Evolutionary conservation across 805 yeast species (phyloP).

Genomic region (Candida fluviatilis): DNA sequence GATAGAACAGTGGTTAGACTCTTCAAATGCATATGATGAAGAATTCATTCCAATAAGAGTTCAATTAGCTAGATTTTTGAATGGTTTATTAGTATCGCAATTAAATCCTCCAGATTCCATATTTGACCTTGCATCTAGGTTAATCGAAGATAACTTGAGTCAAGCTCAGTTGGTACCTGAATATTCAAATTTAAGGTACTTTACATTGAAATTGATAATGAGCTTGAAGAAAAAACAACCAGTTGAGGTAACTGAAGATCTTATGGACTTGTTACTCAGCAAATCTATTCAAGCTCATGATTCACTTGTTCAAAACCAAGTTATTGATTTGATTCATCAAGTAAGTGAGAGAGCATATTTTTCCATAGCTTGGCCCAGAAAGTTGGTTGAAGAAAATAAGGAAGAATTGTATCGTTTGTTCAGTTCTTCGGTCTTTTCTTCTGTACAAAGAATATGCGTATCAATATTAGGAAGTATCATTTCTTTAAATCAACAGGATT

Average conservation of each 20-base stretch:
- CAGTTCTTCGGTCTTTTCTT: constrained; percentile 11
- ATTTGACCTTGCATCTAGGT: constrained; percentile 30
- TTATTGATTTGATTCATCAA: constrained; percentile 30
- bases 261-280: constrained; percentile 40
- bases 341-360: constrained; percentile 25
- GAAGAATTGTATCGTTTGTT: constrained; percentile 22
- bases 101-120: constrained; percentile 26
- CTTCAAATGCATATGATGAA: constrained; percentile 56
- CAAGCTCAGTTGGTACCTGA: constrained; percentile 34
- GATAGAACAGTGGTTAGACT: constrained; percentile 55
- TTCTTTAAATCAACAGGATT: constrained; percentile 48
- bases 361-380: constrained; percentile 7
- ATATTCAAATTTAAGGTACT: constrained; percentile 42
- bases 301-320: constrained; percentile 25
- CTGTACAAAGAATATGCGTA: constrained; percentile 42
- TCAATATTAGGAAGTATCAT: constrained; percentile 38
- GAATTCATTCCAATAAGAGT: constrained; percentile 50
- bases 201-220: constrained; percentile 39
- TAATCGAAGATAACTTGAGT: constrained; percentile 44
- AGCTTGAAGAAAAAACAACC: constrained; percentile 4
- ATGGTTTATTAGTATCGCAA: constrained; percentile 13
- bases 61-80: constrained; percentile 45
- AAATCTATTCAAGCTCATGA: constrained; percentile 16
- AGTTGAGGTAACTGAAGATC: constrained; percentile 30
- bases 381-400: constrained; percentile 4